These are phyloP conservation scores for Metschnikowia cerradonensis DNA, from an alignment of 805 yeast genomes.

Conservation along the genomic window DNA sequence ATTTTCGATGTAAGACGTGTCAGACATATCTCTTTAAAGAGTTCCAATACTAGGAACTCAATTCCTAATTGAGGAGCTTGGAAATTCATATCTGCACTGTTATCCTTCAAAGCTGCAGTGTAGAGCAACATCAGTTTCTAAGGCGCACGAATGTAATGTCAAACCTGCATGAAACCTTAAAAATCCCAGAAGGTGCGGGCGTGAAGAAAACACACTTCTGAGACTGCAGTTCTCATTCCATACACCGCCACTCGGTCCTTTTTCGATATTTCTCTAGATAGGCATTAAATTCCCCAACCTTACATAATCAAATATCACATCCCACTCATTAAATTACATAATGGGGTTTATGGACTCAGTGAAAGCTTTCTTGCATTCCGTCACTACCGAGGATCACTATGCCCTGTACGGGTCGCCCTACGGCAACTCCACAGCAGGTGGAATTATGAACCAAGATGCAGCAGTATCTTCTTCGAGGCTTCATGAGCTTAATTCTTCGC, in stretches of 20 bases:
- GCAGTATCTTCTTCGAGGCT: constrained; percentile 31
- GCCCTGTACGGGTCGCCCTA: constrained; percentile 45
- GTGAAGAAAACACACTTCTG: not conserved
- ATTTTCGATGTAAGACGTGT: too few relatives aligned
- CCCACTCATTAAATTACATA: not conserved
- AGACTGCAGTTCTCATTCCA: not conserved
- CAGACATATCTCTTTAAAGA: too few relatives aligned
- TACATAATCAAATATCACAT: not conserved
- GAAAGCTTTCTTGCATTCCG: constrained; percentile 42
- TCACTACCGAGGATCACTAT: constrained; percentile 57
- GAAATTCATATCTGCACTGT: not conserved
- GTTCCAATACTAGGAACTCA: too few relatives aligned
- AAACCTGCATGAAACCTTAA: not conserved
- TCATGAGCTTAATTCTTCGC: constrained; percentile 33
- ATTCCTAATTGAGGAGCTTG: too few relatives aligned
- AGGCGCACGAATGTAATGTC: not conserved
- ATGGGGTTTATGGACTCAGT: constrained; percentile 39
- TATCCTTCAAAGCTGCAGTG: not conserved
- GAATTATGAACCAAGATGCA: constrained; percentile 12
- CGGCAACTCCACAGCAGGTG: constrained; percentile 17
- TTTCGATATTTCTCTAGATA: not conserved
- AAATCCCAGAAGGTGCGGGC: constrained; percentile 1
- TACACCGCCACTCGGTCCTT: not conserved
- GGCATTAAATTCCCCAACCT: not conserved
- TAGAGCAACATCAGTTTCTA: not conserved